Evolutionary conservation across 441 rosid genomes (phyloP), one percentile per base, ranked within the genome.

Genomic region (Eutrema salsugineum): DNA sequence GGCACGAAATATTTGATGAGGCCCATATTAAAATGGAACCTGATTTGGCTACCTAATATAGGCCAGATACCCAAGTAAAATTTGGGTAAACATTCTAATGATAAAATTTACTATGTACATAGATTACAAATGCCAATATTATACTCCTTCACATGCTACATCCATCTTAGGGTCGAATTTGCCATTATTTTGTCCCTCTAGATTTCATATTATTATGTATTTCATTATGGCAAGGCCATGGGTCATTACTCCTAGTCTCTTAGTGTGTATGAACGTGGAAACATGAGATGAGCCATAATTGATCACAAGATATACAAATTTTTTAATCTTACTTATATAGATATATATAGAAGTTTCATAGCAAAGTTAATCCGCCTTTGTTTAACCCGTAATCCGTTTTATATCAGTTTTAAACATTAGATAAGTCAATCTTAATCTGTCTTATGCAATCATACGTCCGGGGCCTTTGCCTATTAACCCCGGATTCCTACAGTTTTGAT

Each of bases 181-280:
- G 28, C 8, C 32, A 55, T 42, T 54, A 33, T 69, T 8, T 33
- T 33, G 39, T 50, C 17, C 38, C 28, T 60, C 43, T 63, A 4
- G 11, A 6, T 33, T 50, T n/a, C 36, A 5, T 40, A 40, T 39
- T 48, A 8, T 60, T 60, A 24, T 60, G 60, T 8, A 61, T 39
- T 19, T 70, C 39, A 38, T 44, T 40, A 50, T 51, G 38, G 27
- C 46, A 42, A 53, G 44, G 55, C 48, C 75, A 62, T 66, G 61
- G 15, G 33, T 55, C 63, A 58, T 66, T 30, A 57, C 51, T 57
- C 66, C 54, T 47, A 36, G 54, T 57, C 46, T 57, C 66, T 46
- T 47, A 36, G 54, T 57, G 39, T 57, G 30, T 48, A 58, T 65
- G 67, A 66, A 49, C 61, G 53, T 65, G 66, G 44, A 46, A 65